Evolutionary conservation across 768 basidiomycete species (phyloP), one percentile per base, ranked within the genome.

Genomic region (Phaeotremella fagi): DNA sequence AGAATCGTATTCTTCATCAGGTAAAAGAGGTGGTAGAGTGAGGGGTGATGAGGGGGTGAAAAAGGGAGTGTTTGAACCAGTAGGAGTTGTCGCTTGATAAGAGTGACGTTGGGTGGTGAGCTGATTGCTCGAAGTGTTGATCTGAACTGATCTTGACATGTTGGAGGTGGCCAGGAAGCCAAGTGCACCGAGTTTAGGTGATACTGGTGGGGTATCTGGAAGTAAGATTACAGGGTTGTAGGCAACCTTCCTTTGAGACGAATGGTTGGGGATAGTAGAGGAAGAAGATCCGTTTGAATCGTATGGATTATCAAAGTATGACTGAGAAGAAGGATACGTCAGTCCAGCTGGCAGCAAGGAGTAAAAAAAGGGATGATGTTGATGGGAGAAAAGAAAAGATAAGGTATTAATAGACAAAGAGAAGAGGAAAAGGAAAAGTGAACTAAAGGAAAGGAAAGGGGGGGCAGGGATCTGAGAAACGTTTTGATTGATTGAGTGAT

Each of bases 1-100:
- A 0, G 50, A 28, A 12, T 41, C 12, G 20, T 41, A 41, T 41
- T 41, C 38, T 37, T 66, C 60, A 25, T 42, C 44, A 7, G 54
- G 50, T 0, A 62, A n/a, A 7, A 61, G 45, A 12, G 55, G 41
- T 5, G 64, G 64, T 7, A 66, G 48, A 33, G 48, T 15, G 42
- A 58, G 52, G 36, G 64, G 58, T 15, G 64, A 60, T 18, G 35
- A 38, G 5, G 15, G 25, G 5, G 31, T 27, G 11, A 55, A 44
- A n/a, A n/a, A n/a, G 25, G 51, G 55, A 27, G 24, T 18, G 7
- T 7, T 6, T 5, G 37, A 16, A 16, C 35, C 49, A 37, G 35
- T 31, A 4, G 49, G 43, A 11, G 36, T 55, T 20, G n/a, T 18
- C 37, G 35, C 22, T 7, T 24, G 31, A 41, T 26, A 51, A 5